Conservation (phyloP, 805 yeast species). For the Myxozyma lipomycoides region DNA sequence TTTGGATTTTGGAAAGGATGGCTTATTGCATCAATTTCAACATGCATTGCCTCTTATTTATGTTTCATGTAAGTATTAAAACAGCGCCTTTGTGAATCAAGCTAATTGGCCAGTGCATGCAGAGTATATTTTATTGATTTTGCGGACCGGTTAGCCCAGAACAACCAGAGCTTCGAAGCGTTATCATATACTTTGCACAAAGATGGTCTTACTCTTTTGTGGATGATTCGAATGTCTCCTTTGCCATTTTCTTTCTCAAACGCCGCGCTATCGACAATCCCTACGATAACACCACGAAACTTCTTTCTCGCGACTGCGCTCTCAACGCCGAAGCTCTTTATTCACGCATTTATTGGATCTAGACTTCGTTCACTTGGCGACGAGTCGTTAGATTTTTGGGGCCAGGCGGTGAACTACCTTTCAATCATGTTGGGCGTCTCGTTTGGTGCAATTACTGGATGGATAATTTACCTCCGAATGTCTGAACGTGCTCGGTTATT, state of each 20-base stretch:
- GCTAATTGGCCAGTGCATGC: conserved; percentile 41
- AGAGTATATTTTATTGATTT: conserved; percentile 53
- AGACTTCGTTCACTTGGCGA: conserved; percentile 22
- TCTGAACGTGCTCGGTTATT: conserved; percentile 16
- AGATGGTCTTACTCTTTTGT: conserved; percentile 61
- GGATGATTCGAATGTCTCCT: conserved; percentile 80
- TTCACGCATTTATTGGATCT: conserved; percentile 27
- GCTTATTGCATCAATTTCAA: conserved; percentile 64
- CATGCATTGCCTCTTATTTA: conserved; percentile 68
- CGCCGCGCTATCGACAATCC: conserved; percentile 88
- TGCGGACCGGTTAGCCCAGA: conserved; percentile 57
- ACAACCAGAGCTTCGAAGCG: conserved; percentile 66
- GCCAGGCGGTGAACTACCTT: conserved; percentile 17
- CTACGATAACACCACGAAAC: conserved; percentile 58
- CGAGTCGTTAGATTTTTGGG: conserved; percentile 12
- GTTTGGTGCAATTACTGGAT: conserved; percentile 22
- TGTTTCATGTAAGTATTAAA: conserved; percentile 49
- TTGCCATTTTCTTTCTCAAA: conserved; percentile 88
- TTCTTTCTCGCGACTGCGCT: conserved; percentile 68
- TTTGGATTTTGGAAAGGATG: conserved; percentile 82
- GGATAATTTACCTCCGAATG: conserved; percentile 23
- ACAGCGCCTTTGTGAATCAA: neutral
- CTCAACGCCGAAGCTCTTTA: conserved; percentile 61
- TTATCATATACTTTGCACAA: conserved; percentile 71
- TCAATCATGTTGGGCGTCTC: conserved; percentile 16